Evolutionary conservation across 2,329 filamentous ascomycete genomes (phyloP).

Genomic region (Stachybotrys chlorohalonatus): DNA sequence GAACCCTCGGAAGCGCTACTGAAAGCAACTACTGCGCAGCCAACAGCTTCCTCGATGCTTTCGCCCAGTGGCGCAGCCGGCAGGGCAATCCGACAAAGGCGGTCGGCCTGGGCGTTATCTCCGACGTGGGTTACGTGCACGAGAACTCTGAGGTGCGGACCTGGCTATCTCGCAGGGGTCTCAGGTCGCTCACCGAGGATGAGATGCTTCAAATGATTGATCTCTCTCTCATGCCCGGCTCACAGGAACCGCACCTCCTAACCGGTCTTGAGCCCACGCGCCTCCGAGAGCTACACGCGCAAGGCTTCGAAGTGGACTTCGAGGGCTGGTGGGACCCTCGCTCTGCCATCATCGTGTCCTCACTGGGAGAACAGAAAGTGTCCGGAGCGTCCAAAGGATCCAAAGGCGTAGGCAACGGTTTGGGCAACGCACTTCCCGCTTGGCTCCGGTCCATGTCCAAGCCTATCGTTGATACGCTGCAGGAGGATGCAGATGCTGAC

Average conservation of each 20-base stretch:
- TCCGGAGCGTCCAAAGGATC: too few relatives aligned
- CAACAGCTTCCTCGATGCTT: constrained; percentile 20
- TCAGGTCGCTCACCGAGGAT: constrained; percentile 21
- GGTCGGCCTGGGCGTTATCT: constrained; percentile 17
- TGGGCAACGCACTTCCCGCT: too few relatives aligned
- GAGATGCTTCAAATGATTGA: constrained; percentile 20
- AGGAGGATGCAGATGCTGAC: background rate
- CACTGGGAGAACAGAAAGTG: background rate
- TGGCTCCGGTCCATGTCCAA: too few relatives aligned
- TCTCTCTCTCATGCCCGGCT: constrained; percentile 6
- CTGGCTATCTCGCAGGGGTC: constrained; percentile 22
- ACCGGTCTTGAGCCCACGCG: constrained; percentile 12
- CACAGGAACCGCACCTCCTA: constrained; percentile 8
- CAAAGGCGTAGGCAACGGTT: too few relatives aligned
- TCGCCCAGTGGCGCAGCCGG: constrained; percentile 17
- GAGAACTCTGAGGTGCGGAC: constrained; percentile 24
- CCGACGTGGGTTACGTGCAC: constrained; percentile 16
- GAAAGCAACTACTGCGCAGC: constrained; percentile 23
- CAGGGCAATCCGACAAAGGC: constrained; percentile 17
- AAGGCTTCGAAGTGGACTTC: constrained; percentile 9
- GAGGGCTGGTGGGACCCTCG: constrained; percentile 9
- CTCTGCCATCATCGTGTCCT: constrained; percentile 6
- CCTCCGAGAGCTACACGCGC: constrained; percentile 7
- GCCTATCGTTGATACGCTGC: too few relatives aligned
- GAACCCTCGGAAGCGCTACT: constrained; percentile 18